A percentile compares a stretch with the other conserved stretches of the same genome.
These are phyloP conservation scores for Rhodomyrtus tomentosa DNA, from an alignment of 345 rosid species.

Conservation along the genomic window DNA sequence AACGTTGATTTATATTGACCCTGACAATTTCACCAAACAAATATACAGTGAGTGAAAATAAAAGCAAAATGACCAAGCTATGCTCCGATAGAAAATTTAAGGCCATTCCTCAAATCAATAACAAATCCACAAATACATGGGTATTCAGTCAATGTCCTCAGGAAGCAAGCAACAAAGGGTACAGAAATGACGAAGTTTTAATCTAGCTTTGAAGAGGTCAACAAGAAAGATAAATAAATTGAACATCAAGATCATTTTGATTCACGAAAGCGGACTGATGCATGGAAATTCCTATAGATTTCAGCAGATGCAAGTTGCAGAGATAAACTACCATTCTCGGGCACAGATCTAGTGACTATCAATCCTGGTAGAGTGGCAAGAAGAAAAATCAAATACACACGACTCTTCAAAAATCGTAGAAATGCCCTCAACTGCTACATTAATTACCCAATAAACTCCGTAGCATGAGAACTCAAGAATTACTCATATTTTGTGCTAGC, in stretches of 20 bases:
- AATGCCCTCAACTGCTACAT: background rate
- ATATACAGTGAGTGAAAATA: background rate
- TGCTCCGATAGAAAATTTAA: background rate
- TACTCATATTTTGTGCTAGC: background rate
- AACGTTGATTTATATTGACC: conserved; percentile 96
- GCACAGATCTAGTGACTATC: background rate
- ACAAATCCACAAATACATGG: background rate
- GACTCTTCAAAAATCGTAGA: background rate
- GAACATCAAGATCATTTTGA: background rate
- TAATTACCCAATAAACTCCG: background rate
- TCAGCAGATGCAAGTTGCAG: background rate
- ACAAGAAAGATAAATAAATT: background rate
- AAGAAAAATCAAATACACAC: background rate
- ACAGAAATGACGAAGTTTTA: background rate
- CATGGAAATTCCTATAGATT: background rate
- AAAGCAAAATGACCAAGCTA: background rate
- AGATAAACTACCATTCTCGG: background rate
- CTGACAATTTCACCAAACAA: conserved; percentile 26
- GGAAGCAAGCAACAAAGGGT: background rate
- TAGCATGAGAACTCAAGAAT: background rate
- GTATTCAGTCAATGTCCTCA: background rate
- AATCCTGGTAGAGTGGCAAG: background rate
- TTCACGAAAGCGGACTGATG: background rate
- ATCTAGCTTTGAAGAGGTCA: background rate
- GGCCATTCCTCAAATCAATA: background rate